Evolutionary conservation across 139 green algal genomes (phyloP), one percentile per base, ranked within the genome.

Genomic region (Volvox africanus): DNA sequence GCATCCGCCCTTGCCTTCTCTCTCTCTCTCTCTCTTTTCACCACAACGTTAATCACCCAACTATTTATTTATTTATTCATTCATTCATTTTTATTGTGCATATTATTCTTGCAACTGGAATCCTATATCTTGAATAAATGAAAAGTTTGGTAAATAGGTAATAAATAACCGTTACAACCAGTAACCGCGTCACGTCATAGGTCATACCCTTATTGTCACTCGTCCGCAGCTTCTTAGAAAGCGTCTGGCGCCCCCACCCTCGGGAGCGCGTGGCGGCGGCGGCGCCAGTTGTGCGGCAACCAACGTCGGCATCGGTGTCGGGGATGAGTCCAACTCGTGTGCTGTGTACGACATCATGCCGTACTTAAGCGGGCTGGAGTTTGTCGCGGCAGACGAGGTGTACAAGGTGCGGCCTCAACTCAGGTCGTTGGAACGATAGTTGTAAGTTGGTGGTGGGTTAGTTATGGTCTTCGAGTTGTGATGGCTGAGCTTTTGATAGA

Each of bases 381-480:
- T 96, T 84, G 93, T 97, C 9, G 93, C 92, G 26, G 89, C 93
- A 82, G 96, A 98, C 89, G 97, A 99, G 84, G 93, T 98, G 61
- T 96, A 94, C 94, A 98, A 98, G 95, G 95, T 96, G 67, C 24
- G 86, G 1, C 44, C 44, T 5, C 5, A 55, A 9, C 44, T 5
- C 5, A 55, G 44, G 9, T 55, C 44, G 5, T 55, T 55, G 9
- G 44, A 55, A 14, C 9, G 44, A 9, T 9, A 55, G 5, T 55
- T 55, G 9, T 55, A 14, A 55, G 44, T 55, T 55, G 44, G 44
- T 55, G 44, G 44, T 55, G 9, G 9, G 5, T 9, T 55, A 9
- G 44, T 9, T 9, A 9, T 55, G 9, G 9, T 55, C 44, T 55
- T 55, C 44, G 44, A 9, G 44, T 55, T 55, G 5, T 5, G 44